These are phyloP conservation scores for Boletus rubropictus DNA, from an alignment of 768 basidiomycete genomes.

Conservation along the genomic window DNA sequence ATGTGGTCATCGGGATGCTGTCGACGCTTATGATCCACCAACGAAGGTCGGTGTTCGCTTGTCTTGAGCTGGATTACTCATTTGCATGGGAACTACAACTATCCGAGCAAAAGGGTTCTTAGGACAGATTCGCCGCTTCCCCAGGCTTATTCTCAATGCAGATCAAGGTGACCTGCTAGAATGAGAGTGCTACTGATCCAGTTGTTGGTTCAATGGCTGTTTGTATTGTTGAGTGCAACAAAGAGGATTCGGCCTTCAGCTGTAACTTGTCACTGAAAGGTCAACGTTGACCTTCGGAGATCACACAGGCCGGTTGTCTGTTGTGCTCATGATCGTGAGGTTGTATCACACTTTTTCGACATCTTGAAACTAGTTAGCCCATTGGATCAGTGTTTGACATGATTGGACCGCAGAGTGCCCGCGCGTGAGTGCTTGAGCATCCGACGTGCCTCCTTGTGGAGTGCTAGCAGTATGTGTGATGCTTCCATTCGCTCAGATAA, in stretches of 20 bases:
- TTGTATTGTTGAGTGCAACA: neutral
- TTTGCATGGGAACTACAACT: conserved; percentile 13
- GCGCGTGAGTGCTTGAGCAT: neutral
- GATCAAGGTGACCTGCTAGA: conserved; percentile 21
- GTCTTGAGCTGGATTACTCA: neutral
- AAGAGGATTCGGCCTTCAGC: neutral
- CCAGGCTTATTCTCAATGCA: conserved; percentile 32
- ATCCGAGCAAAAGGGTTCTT: conserved; percentile 28
- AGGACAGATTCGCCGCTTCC: conserved; percentile 29
- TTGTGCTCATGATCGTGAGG: neutral
- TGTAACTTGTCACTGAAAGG: neutral
- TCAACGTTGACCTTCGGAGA: neutral
- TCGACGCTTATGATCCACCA: conserved; percentile 32
- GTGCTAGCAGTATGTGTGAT: neutral
- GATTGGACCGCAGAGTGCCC: conserved; percentile 14
- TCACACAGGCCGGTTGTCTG: neutral
- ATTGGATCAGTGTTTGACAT: neutral
- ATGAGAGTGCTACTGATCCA: neutral
- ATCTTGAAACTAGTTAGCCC: neutral
- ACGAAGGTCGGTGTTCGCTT: conserved; percentile 20
- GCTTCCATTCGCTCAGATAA: conserved; percentile 9
- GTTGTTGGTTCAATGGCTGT: neutral
- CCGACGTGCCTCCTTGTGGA: conserved; percentile 27
- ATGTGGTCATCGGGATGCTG: conserved; percentile 27
- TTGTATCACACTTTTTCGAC: neutral